Evolutionary conservation across 2,329 filamentous ascomycete genomes (phyloP), one percentile per base, ranked within the genome.

Genomic region (Colletotrichum lindemuthianum): DNA sequence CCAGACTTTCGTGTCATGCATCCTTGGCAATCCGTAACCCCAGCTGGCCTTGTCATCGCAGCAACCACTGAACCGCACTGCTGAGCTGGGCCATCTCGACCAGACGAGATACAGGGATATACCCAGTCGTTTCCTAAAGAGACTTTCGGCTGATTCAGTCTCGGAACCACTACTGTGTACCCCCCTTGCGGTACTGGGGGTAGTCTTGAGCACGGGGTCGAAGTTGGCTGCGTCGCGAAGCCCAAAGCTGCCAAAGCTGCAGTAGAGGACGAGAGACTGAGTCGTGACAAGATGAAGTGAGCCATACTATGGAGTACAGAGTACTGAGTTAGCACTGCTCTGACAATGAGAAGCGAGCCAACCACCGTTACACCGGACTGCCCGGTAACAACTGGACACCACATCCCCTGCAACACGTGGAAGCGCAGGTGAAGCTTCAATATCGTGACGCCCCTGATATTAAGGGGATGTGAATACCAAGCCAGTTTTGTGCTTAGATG

Each of bases 141-240:
- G 39, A 61, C 40, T 61, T 61, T 65, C 40, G 8, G 51, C 39
- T 65, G 51, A 61, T 56, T 65, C 61, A 56, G 51, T 56, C 61
- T 56, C 57, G 61, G 61, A 61, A 65, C 61, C 61, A 56, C 15
- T 41, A 39, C n/a, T n/a, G n/a, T n/a, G n/a, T n/a, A n/a, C 36
- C 58, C 45, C 45, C 24, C 24, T 4, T 24, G 4, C 24, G 24
- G 24, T 24, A 40, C 55, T 45, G 24, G 41, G 49, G 40, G 50
- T 33, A 39, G 15, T 12, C 1, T 13, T 5, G 10, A 8, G 60
- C 60, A 52, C 51, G 45, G 61, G 16, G 45, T 36, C 36, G 44
- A 45, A 3, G 9, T 12, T 15, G 61, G 36, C n/a, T 40, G 37
- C 9, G 4, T 45, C 50, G 11, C 45, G n/a, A 1, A 8, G 12